These are phyloP conservation scores for Fusarium sp. DNA, from an alignment of 2,329 filamentous ascomycete species.

Conservation along the genomic window DNA sequence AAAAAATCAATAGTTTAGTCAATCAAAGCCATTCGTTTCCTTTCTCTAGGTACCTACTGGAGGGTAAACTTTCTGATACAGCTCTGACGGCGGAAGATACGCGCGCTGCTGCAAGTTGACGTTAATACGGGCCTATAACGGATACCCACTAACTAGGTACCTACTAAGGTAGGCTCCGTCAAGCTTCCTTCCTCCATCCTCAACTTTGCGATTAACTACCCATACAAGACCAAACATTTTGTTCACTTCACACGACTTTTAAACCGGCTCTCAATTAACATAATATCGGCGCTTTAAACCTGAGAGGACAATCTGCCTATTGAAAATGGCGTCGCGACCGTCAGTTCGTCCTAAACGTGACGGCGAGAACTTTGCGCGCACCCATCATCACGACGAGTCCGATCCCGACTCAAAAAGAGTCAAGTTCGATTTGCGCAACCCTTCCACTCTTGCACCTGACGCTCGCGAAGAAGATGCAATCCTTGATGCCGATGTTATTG, in stretches of 20 bases:
- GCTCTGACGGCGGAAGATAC: neutral
- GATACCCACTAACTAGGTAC: neutral
- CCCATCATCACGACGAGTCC: slow-evolving; percentile 70
- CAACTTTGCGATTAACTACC: slow-evolving; percentile 14
- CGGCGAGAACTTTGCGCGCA: slow-evolving; percentile 82
- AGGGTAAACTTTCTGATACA: neutral
- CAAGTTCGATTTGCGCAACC: slow-evolving; percentile 94
- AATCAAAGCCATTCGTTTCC: neutral
- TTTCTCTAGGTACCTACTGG: neutral
- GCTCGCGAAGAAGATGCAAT: slow-evolving; percentile 76
- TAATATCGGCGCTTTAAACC: neutral
- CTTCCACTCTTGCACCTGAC: slow-evolving; percentile 88
- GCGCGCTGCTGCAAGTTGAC: neutral
- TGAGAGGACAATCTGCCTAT: neutral
- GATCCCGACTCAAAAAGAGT: slow-evolving; percentile 75
- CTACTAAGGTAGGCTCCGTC: slow-evolving; percentile 17
- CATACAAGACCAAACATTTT: neutral
- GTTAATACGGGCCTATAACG: neutral
- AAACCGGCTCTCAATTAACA: neutral
- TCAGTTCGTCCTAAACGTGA: slow-evolving; percentile 84
- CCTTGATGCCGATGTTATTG: slow-evolving; percentile 93
- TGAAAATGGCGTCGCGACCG: slow-evolving; percentile 66
- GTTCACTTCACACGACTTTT: neutral
- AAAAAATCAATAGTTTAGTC: neutral
- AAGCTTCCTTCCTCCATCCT: slow-evolving; percentile 19